Percentiles rank a stretch among this genome's conserved stretches.
These are phyloP conservation scores for Delitschia confertaspora DNA, from an alignment of 495 filamentous ascomycete species.

Conservation along the genomic window DNA sequence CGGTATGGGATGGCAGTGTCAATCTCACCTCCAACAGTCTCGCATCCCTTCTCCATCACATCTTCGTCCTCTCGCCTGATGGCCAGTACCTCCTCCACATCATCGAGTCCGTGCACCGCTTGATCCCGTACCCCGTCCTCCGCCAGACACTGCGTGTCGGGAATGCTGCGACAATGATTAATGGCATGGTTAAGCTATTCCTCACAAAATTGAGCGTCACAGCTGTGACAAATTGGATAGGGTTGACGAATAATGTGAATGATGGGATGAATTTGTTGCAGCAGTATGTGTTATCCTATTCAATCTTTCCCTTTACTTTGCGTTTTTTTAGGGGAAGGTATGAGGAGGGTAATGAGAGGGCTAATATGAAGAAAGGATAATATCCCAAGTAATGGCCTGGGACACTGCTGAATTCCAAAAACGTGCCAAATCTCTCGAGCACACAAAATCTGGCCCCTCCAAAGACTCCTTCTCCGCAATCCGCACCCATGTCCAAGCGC, in stretches of 20 bases:
- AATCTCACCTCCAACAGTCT: no score
- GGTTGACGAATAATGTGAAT: constrained; percentile 46
- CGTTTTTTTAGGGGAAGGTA: not conserved
- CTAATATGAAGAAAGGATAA: constrained; percentile 41
- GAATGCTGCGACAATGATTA: constrained; percentile 62
- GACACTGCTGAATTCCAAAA: constrained; percentile 51
- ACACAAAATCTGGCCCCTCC: constrained; percentile 38
- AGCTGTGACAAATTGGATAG: constrained; percentile 57
- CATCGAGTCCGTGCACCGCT: constrained; percentile 46
- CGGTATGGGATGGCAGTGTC: not conserved
- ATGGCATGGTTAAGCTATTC: constrained; percentile 51
- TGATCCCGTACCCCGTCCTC: constrained; percentile 53
- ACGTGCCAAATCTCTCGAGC: constrained; percentile 45
- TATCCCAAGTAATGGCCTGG: constrained; percentile 53
- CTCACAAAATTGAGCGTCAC: constrained; percentile 56
- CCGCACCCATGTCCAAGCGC: constrained; percentile 39
- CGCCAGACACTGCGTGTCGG: constrained; percentile 55
- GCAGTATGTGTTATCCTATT: constrained; percentile 34
- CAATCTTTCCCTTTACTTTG: not conserved
- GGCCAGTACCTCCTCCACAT: constrained; percentile 54
- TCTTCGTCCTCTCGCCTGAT: constrained; percentile 53
- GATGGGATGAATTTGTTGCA: constrained; percentile 64
- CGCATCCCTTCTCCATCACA: constrained; percentile 55
- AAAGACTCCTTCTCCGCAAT: constrained; percentile 45
- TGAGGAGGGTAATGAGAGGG: not conserved